Evolutionary conservation across 2,329 filamentous ascomycete species (phyloP).

Genomic region (Aspergillus pseudoviridinutans): DNA sequence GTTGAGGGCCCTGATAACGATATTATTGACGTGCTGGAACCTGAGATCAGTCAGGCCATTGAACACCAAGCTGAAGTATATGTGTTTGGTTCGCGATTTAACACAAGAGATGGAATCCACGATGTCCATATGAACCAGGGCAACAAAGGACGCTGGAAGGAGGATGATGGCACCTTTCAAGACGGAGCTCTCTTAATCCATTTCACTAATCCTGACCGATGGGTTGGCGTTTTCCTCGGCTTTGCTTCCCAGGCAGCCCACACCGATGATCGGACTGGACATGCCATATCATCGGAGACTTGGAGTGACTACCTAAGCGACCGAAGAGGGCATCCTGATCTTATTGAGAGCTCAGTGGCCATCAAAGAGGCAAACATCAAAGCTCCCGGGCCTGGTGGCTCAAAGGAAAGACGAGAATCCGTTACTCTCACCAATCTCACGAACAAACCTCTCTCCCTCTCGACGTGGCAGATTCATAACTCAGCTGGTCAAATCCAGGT

Average conservation of each 20-base stretch:
- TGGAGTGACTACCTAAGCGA: conserved; percentile 4
- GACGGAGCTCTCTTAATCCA: conserved; percentile 18
- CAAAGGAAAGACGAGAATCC: neutral
- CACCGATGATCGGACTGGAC: conserved; percentile 3
- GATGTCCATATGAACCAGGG: conserved; percentile 23
- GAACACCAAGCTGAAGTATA: conserved; percentile 12
- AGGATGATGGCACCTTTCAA: conserved; percentile 14
- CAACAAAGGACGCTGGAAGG: conserved; percentile 3
- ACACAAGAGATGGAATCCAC: conserved; percentile 9
- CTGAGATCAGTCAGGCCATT: conserved; percentile 11
- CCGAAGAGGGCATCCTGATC: neutral
- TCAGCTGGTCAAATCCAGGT: neutral
- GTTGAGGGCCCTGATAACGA: conserved; percentile 25
- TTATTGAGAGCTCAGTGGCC: conserved; percentile 1
- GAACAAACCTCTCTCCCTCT: neutral
- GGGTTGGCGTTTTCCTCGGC: conserved; percentile 17
- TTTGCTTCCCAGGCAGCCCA: conserved; percentile 18
- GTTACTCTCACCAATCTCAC: conserved; percentile 3
- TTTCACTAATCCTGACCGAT: conserved; percentile 5
- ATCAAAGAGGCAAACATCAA: conserved; percentile 1
- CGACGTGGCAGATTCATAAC: conserved; percentile 1
- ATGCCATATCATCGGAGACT: conserved; percentile 1
- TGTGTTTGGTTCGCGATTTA: conserved; percentile 13
- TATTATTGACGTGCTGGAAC: conserved; percentile 25
- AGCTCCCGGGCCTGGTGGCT: neutral